phyloP scores from a whole-genome alignment of 306 rosid species.

The Vigna nakashimae region DNA sequence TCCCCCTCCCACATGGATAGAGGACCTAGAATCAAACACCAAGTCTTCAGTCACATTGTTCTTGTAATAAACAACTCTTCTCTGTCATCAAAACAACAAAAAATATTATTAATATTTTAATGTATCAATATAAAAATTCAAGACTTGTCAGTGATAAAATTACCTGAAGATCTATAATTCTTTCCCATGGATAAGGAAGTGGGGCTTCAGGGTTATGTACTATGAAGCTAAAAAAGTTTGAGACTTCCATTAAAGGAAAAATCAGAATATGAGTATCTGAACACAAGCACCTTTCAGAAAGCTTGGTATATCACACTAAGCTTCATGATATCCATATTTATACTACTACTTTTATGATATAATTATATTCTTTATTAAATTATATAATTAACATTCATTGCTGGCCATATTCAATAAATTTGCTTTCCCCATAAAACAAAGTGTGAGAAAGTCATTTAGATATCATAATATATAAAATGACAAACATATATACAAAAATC shows the following conservation, averaged over 20 bases:
- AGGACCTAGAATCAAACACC: neutral
- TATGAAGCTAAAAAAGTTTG: neutral
- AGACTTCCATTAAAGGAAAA: neutral
- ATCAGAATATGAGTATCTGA: neutral
- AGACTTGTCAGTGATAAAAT: neutral
- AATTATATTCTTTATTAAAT: neutral
- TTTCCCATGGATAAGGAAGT: neutral
- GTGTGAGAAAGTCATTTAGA: neutral
- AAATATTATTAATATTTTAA: neutral
- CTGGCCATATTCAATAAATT: neutral
- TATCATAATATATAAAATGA: neutral
- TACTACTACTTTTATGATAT: neutral
- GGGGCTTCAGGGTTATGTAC: neutral
- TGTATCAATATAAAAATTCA: no score
- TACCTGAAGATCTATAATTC: neutral
- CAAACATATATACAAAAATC: neutral
- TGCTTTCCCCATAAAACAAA: neutral
- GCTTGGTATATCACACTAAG: no score
- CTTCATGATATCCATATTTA: neutral
- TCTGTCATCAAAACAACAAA: neutral
- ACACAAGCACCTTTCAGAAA: neutral
- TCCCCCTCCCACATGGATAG: neutral
- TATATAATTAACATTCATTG: neutral
- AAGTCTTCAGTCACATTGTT: neutral
- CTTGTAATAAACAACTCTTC: neutral